These are phyloP conservation scores for Metschnikowia henanensis DNA, from an alignment of 805 yeast species.

Conservation along the genomic window DNA sequence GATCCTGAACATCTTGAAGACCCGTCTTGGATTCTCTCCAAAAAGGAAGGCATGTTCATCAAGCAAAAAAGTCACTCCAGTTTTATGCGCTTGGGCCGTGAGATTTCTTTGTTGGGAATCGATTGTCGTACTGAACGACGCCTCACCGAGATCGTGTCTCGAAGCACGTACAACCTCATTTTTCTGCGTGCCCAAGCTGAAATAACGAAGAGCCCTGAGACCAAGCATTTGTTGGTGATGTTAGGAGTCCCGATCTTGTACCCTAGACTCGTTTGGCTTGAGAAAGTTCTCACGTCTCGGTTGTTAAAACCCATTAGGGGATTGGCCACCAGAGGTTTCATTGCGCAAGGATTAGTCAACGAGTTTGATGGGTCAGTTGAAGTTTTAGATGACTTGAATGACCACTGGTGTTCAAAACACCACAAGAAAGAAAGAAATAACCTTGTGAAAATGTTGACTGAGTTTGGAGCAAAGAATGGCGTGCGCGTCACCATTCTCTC, in stretches of 20 bases:
- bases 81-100: slow-evolving; percentile 72
- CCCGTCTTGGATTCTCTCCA: slow-evolving; percentile 65
- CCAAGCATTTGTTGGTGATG: slow-evolving; percentile 78
- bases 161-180: slow-evolving; percentile 55
- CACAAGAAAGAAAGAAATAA: slow-evolving; percentile 86
- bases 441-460: slow-evolving; percentile 59
- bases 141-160: slow-evolving; percentile 52
- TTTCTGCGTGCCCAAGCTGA: slow-evolving; percentile 64
- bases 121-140: slow-evolving; percentile 94
- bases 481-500: slow-evolving; percentile 81
- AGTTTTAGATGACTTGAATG: slow-evolving; percentile 88
- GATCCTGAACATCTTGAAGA: slow-evolving; percentile 36
- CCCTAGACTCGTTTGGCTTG: slow-evolving; percentile 92
- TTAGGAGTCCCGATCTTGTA: slow-evolving; percentile 95
- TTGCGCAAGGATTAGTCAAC: slow-evolving; percentile 75
- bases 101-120: slow-evolving; percentile 70
- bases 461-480: slow-evolving; percentile 61
- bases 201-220: slow-evolving; percentile 49
- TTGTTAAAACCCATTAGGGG: slow-evolving; percentile 60
- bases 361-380: slow-evolving; percentile 93
- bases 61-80: slow-evolving; percentile 64
- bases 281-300: slow-evolving; percentile 64
- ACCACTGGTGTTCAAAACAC: slow-evolving; percentile 92
- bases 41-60: slow-evolving; percentile 65
- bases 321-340: slow-evolving; percentile 54